Evolutionary conservation across 306 rosid species (phyloP).

Genomic region (Prunus armeniaca): DNA sequence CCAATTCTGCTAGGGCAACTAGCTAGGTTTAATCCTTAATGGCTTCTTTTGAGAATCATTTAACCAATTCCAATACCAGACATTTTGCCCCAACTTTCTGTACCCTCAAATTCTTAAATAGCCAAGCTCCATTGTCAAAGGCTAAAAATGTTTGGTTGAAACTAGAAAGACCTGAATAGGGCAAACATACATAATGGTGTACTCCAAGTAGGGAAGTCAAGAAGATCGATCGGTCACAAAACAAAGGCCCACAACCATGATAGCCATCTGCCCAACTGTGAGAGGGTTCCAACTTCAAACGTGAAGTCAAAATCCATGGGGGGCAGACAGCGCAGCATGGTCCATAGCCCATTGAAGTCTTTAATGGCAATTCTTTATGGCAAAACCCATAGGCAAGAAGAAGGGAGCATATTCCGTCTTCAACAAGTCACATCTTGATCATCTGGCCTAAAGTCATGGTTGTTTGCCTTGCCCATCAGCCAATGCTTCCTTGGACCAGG

Average conservation of each 20-base stretch:
- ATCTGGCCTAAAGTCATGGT: background rate
- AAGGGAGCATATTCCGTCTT: background rate
- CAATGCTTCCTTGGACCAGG: background rate
- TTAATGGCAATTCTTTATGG: constrained; percentile 6
- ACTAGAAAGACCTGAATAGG: background rate
- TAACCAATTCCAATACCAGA: background rate
- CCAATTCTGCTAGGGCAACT: too few species aligned
- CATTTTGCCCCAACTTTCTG: background rate
- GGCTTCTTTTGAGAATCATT: too few species aligned
- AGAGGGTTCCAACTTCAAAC: background rate
- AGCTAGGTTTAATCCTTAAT: too few species aligned
- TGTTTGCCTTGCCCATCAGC: background rate
- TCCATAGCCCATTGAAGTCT: background rate
- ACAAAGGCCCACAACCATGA: constrained; percentile 2
- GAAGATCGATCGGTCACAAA: background rate
- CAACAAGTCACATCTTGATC: background rate
- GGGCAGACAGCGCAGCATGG: background rate
- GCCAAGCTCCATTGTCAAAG: constrained; percentile 1
- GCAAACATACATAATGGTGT: constrained; percentile 8
- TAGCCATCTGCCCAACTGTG: constrained; percentile 6
- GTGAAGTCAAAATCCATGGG: background rate
- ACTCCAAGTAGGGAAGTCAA: background rate
- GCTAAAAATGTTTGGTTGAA: background rate
- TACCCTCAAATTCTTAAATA: background rate
- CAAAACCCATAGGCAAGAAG: background rate